Percentiles rank a stretch among this genome's conserved stretches.
phyloP scores from a whole-genome alignment of 192 early-diverging fungal species.

The Phycomyces blakesleeanus region DNA sequence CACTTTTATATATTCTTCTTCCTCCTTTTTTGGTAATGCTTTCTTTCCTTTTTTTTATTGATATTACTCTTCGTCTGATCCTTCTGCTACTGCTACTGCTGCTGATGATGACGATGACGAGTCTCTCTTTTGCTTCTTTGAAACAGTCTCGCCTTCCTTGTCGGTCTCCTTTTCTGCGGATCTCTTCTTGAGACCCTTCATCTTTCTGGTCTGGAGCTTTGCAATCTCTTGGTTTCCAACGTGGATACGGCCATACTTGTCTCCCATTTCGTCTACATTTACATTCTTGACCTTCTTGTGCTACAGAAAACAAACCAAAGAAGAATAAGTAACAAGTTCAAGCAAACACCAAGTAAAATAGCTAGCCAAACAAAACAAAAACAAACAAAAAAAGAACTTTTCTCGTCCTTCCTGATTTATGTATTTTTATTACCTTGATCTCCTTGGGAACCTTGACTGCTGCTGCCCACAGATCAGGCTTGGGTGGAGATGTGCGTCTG shows the following conservation, averaged over 20 bases:
- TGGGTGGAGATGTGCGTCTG: constrained; percentile 68
- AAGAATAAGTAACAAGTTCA: constrained; percentile 7
- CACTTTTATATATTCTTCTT: too few relatives aligned
- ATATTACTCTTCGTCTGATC: not conserved
- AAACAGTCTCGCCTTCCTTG: too few relatives aligned
- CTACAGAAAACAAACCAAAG: constrained; percentile 30
- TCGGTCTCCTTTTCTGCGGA: constrained; percentile 21
- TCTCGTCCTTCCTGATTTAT: too few relatives aligned
- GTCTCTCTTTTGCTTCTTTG: constrained; percentile 24
- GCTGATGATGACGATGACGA: too few relatives aligned
- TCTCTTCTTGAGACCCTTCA: constrained; percentile 90
- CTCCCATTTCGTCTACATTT: constrained; percentile 81
- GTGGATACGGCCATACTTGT: constrained; percentile 89
- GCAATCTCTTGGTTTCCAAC: constrained; percentile 86
- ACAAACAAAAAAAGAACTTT: too few relatives aligned
- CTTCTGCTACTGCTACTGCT: not conserved
- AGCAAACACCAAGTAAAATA: too few relatives aligned
- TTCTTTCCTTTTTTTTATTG: not conserved
- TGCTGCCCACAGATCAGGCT: constrained; percentile 78
- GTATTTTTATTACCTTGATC: constrained; percentile 55
- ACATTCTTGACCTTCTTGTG: constrained; percentile 92
- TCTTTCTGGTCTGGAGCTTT: constrained; percentile 96
- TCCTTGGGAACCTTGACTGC: constrained; percentile 85
- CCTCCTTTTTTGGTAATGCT: too few relatives aligned
- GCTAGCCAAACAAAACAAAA: too few relatives aligned